phyloP scores from a whole-genome alignment of 257 asterid species.

The Ballota nigra region DNA sequence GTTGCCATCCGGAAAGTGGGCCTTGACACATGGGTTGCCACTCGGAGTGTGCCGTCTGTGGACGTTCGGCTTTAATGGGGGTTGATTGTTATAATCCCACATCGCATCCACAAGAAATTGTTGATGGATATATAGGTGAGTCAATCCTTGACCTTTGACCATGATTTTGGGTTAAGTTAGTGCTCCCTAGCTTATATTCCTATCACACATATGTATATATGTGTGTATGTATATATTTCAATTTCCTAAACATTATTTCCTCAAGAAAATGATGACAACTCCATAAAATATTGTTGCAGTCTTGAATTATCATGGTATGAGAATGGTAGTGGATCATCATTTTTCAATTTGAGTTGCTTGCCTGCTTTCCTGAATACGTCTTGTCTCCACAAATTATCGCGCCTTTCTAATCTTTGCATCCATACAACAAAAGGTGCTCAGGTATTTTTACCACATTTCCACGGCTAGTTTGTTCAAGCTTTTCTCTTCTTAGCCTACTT shows the following conservation, averaged over 20 bases:
- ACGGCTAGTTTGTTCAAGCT: too few species aligned
- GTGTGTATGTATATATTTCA: background rate
- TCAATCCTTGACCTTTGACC: too few species aligned
- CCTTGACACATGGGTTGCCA: too few species aligned
- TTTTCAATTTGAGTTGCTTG: conserved; percentile 77
- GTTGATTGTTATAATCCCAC: too few species aligned
- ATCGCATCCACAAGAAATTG: too few species aligned
- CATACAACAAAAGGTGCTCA: conserved; percentile 39
- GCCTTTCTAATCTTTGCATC: conserved; percentile 55
- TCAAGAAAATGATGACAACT: background rate
- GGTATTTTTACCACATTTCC: conserved; percentile 49
- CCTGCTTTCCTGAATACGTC: conserved; percentile 76
- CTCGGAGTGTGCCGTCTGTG: too few species aligned
- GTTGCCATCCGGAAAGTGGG: too few species aligned
- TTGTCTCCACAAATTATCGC: conserved; percentile 63
- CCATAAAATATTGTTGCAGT: conserved; percentile 36
- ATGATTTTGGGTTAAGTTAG: too few species aligned
- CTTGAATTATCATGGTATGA: conserved; percentile 80
- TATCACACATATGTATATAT: too few species aligned
- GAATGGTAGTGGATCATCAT: conserved; percentile 54
- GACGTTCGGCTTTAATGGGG: too few species aligned
- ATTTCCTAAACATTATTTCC: background rate
- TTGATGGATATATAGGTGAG: too few species aligned
- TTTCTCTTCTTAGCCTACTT: background rate
- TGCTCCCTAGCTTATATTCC: too few species aligned